phyloP scores from a whole-genome alignment of 2,329 filamentous ascomycete genomes.

The Amauroascus niger region DNA sequence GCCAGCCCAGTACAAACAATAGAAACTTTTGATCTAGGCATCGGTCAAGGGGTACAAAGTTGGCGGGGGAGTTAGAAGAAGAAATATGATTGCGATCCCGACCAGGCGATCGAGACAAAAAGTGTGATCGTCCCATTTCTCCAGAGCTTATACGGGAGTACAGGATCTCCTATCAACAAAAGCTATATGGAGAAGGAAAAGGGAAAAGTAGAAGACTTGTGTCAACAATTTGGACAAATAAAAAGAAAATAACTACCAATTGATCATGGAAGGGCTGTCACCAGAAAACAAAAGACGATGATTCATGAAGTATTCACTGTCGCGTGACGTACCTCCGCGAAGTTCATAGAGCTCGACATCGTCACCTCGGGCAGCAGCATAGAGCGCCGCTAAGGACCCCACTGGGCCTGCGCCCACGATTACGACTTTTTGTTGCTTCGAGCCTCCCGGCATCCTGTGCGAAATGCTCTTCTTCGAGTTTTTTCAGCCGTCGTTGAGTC shows the following conservation, averaged over 20 bases:
- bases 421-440: slow-evolving; percentile 56
- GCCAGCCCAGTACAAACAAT: too few species aligned
- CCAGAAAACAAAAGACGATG: not conserved
- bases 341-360: slow-evolving; percentile 92
- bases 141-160: too few species aligned
- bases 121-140: not conserved
- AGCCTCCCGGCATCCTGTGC: slow-evolving; percentile 9
- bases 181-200: not conserved
- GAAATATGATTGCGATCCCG: not conserved
- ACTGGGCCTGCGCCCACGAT: slow-evolving; percentile 91
- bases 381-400: slow-evolving; percentile 80
- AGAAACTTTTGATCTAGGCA: not conserved
- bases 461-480: not conserved
- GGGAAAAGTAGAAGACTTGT: not conserved
- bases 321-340: slow-evolving; percentile 60
- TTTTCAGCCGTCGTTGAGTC: not conserved
- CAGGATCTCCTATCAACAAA: too few species aligned
- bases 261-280: not conserved
- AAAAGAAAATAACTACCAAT: not conserved
- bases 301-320: not conserved
- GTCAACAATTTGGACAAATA: not conserved
- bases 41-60: not conserved
- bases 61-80: not conserved
- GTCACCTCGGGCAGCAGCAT: slow-evolving; percentile 79
- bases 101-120: not conserved